Conservation (phyloP, 768 basidiomycete species). For the Fistulinella prunicolor region DNA sequence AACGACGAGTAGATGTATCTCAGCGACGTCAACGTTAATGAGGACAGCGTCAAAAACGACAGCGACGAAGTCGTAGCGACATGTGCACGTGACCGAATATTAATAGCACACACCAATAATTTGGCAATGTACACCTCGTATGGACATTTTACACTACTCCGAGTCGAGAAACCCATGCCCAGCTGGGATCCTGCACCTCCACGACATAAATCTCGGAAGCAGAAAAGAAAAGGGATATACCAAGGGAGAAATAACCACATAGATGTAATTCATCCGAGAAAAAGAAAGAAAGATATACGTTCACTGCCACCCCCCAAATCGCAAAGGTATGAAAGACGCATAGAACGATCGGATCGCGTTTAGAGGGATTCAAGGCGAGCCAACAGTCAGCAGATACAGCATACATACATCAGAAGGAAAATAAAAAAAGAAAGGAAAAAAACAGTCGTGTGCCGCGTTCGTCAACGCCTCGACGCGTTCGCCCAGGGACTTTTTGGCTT, state of each 20-base stretch:
- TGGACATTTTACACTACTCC: conserved; percentile 1
- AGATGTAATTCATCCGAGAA: conserved; percentile 7
- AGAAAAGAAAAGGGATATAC: conserved; percentile 1
- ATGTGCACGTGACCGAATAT: conserved; percentile 11
- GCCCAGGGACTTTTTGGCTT: conserved; percentile 34
- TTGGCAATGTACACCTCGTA: conserved; percentile 2
- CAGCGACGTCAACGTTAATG: conserved; percentile 5
- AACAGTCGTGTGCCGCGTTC: background rate
- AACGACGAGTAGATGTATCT: conserved; percentile 13
- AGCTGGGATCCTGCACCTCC: conserved; percentile 9
- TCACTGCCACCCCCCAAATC: conserved; percentile 16
- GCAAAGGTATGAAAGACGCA: conserved; percentile 10
- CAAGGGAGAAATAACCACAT: conserved; percentile 11
- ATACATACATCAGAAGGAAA: conserved; percentile 7
- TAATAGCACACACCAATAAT: background rate
- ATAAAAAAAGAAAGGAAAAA: background rate
- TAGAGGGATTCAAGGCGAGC: conserved; percentile 8
- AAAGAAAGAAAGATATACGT: background rate
- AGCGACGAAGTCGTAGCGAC: background rate
- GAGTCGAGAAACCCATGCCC: conserved; percentile 11
- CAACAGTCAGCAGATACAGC: conserved; percentile 17
- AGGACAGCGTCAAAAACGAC: background rate
- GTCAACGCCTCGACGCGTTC: conserved; percentile 28
- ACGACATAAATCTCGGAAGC: conserved; percentile 11
- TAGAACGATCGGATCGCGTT: conserved; percentile 16